A percentile compares a stretch with the other conserved stretches of the same genome.
Conservation (phyloP, 495 filamentous ascomycete genomes). For the Apodospora peruviana region DNA sequence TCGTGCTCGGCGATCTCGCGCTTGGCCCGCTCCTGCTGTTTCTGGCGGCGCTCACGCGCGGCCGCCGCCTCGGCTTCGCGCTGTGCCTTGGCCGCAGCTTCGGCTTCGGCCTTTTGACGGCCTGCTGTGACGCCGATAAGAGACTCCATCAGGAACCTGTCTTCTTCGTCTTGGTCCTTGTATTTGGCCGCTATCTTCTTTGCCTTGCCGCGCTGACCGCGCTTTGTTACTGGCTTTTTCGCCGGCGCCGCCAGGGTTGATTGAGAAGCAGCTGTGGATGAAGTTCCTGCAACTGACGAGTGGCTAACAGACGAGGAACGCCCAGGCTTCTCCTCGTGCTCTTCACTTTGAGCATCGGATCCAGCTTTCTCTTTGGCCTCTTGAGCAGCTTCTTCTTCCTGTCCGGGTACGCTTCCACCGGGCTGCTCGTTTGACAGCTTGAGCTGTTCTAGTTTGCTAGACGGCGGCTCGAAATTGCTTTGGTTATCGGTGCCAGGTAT, state of each 20-base stretch:
- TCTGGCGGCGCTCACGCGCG: slow-evolving; percentile 63
- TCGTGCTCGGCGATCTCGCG: slow-evolving; percentile 59
- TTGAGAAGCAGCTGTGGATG: slow-evolving; percentile 13
- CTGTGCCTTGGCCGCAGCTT: slow-evolving; percentile 44
- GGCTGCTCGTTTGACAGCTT: slow-evolving; percentile 7
- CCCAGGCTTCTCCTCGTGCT: slow-evolving; percentile 1
- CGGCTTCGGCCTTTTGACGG: slow-evolving; percentile 45
- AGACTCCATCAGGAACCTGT: slow-evolving; percentile 73
- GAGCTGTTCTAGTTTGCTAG: slow-evolving; percentile 25
- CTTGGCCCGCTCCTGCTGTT: slow-evolving; percentile 70
- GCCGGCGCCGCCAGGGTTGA: slow-evolving; percentile 5
- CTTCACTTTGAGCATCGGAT: slow-evolving; percentile 15
- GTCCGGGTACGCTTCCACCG: neutral
- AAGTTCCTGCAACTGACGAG: slow-evolving; percentile 9
- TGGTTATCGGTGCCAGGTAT: slow-evolving; percentile 13
- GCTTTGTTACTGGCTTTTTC: slow-evolving; percentile 45
- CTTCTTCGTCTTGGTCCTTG: slow-evolving; percentile 90
- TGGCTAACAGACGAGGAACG: slow-evolving; percentile 5
- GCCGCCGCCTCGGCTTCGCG: slow-evolving; percentile 57
- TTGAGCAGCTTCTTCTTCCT: slow-evolving; percentile 15
- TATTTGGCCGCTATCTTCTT: slow-evolving; percentile 90
- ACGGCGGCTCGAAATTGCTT: slow-evolving; percentile 6
- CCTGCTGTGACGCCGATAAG: slow-evolving; percentile 69
- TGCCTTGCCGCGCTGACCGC: slow-evolving; percentile 77
- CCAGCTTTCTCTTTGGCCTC: slow-evolving; percentile 6